A percentile compares a stretch with the other conserved stretches of the same genome.
Evolutionary conservation across 139 green algal genomes (phyloP).

Genomic region (Chlamydomonas asymmetrica): DNA sequence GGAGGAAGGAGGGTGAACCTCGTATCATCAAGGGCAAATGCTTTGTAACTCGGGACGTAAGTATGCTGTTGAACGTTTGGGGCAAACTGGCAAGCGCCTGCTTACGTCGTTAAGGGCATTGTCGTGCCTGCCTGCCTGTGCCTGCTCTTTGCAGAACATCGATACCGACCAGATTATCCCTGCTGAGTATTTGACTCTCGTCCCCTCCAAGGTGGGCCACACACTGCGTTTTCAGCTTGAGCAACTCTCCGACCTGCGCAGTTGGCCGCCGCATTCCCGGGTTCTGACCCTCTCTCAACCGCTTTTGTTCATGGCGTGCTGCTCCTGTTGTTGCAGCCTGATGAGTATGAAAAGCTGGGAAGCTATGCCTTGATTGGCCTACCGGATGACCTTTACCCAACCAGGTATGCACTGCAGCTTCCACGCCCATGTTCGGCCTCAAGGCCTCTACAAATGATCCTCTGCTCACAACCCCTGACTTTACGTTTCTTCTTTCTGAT

Average conservation of each 20-base stretch:
- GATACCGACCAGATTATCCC: constrained; percentile 98
- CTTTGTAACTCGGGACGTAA: constrained; percentile 82
- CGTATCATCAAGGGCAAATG: constrained; percentile 69
- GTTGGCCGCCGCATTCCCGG: too few species aligned
- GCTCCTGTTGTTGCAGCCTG: constrained; percentile 79
- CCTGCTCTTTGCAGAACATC: constrained; percentile 82
- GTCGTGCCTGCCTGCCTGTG: neutral
- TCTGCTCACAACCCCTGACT: too few species aligned
- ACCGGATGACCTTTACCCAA: constrained; percentile 76
- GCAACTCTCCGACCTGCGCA: too few species aligned
- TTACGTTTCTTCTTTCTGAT: too few species aligned
- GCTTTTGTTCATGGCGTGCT: too few species aligned
- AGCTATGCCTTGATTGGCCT: constrained; percentile 91
- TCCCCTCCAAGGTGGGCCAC: constrained; percentile 83
- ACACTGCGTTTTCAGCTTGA: too few species aligned
- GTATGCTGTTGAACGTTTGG: constrained; percentile 5
- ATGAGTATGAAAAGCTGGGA: constrained; percentile 96
- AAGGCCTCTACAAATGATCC: too few species aligned
- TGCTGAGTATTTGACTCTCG: constrained; percentile 93
- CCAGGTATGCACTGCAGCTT: constrained; percentile 35
- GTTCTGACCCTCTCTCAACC: too few species aligned
- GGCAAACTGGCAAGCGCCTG: neutral
- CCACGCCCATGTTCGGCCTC: too few species aligned
- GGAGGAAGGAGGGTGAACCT: constrained; percentile 30
- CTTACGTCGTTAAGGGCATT: neutral